Base-by-base conservation (phyloP, 1,284 basidiomycete genomes). In the Melanopsichium pennsylvanicum region DNA sequence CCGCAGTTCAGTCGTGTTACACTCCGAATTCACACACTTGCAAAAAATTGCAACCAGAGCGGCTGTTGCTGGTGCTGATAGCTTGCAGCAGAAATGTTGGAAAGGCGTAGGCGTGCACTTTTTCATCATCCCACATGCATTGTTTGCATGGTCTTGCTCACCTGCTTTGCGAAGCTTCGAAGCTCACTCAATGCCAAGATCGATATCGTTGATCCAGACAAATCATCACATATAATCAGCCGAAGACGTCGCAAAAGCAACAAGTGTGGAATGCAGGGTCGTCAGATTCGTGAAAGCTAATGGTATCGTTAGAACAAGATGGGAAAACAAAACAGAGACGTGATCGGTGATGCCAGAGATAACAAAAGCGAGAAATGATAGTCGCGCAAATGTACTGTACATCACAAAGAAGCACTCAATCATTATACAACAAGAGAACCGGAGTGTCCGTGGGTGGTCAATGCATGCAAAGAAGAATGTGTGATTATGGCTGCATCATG, bases 101-200 rank as follows among this genome's bases (percentile, higher is more conserved):
- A 33, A 34, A 18, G n/a, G n/a, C n/a, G n/a, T n/a, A n/a, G n/a
- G n/a, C n/a, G 12, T 37, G 46, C 46, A 33, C 47, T 29, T 35
- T n/a, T 56, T 62, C 47, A 56, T 51, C 59, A 27, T 56, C 59
- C 51, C 51, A 39, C 57, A 23, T 29, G 7, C 18, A 35, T n/a
- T 39, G 15, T 15, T 26, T 16, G 25, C 44, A 37, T 27, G 34
- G 21, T 16, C 5, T 13, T 32, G 5, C 18, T 13, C 16, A 41
- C 6, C 39, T 31, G 13, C 32, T n/a, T n/a, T n/a, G 8, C 16
- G 11, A 19, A 31, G 4, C 41, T n/a, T 43, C 10, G 29, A 22
- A 43, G 13, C 11, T 16, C 19, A 16, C 21, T 43, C 31, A 19
- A 23, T 34, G 19, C 27, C 41, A 41, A 41, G 37, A 25, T n/a